These are phyloP conservation scores for Oidiodendron maius DNA, from an alignment of 495 filamentous ascomycete species.

Conservation along the genomic window DNA sequence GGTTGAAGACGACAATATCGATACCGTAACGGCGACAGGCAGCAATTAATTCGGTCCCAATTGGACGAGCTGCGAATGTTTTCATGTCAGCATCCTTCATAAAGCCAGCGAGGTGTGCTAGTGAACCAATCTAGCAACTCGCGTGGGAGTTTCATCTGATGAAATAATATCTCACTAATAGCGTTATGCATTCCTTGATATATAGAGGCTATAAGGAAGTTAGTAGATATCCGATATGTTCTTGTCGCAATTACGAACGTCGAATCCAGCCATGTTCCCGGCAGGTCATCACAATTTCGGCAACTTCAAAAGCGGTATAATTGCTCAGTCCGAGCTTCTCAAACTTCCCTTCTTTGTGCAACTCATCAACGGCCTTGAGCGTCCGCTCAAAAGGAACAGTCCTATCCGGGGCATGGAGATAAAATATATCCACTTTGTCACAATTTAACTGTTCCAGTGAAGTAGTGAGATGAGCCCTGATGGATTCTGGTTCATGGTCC, in stretches of 20 bases:
- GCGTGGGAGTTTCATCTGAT: no score
- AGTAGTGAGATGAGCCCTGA: slow-evolving; percentile 1
- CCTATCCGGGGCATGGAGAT: slow-evolving; percentile 80
- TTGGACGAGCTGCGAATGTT: slow-evolving; percentile 53
- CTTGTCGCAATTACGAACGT: no score
- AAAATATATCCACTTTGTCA: slow-evolving; percentile 74
- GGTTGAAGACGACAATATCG: slow-evolving; percentile 85
- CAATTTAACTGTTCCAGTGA: slow-evolving; percentile 60
- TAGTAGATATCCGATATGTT: no score
- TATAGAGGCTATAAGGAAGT: no score
- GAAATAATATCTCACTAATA: no score
- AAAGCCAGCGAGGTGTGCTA: no score
- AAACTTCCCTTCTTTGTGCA: slow-evolving; percentile 86
- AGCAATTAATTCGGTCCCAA: slow-evolving; percentile 72
- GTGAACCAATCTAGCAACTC: no score
- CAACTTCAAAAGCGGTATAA: slow-evolving; percentile 84
- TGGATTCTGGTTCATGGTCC: slow-evolving; percentile 1
- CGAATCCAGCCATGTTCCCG: slow-evolving; percentile 24
- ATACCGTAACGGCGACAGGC: slow-evolving; percentile 73
- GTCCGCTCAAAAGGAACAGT: slow-evolving; percentile 72
- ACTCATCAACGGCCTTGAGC: slow-evolving; percentile 64
- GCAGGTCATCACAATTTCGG: slow-evolving; percentile 45
- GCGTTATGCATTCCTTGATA: no score
- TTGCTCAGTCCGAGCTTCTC: slow-evolving; percentile 74
- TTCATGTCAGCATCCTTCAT: no score